These are phyloP conservation scores for Leccinum subspadiceum DNA, from an alignment of 1,284 basidiomycete genomes.

Conservation along the genomic window DNA sequence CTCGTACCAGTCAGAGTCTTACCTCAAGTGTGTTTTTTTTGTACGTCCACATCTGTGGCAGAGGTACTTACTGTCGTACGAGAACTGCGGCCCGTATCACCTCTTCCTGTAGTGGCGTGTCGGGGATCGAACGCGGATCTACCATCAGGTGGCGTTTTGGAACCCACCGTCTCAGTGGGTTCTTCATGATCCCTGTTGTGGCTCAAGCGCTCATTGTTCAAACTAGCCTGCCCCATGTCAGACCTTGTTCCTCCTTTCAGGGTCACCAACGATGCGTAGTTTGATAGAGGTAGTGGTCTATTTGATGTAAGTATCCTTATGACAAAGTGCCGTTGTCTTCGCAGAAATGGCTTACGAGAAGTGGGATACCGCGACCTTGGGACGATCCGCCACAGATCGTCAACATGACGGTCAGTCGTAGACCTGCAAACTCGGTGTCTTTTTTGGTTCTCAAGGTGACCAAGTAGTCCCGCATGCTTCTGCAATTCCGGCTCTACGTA, in stretches of 20 bases:
- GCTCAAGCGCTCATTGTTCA: neutral
- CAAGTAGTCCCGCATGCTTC: neutral
- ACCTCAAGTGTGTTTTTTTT: neutral
- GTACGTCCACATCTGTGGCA: conserved; percentile 10
- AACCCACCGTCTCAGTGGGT: conserved; percentile 14
- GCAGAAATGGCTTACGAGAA: neutral
- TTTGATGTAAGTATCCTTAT: neutral
- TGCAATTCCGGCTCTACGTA: neutral
- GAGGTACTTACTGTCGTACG: conserved; percentile 5
- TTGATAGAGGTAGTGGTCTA: neutral
- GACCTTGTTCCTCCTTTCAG: neutral
- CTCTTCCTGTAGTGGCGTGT: conserved; percentile 17
- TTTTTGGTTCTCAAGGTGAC: neutral
- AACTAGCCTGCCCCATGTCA: neutral
- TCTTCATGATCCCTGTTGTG: conserved; percentile 17
- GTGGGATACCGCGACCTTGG: neutral
- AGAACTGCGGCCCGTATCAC: conserved; percentile 8
- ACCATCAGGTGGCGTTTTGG: conserved; percentile 17
- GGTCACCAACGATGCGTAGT: conserved; percentile 3
- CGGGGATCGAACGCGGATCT: conserved; percentile 6
- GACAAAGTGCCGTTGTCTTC: neutral
- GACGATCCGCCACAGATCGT: conserved; percentile 23
- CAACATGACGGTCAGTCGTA: neutral
- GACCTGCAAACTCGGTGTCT: neutral
- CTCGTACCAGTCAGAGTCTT: conserved; percentile 10